These are phyloP conservation scores for Eurotiales sp. DNA, from an alignment of 2,329 filamentous ascomycete species.

Conservation along the genomic window DNA sequence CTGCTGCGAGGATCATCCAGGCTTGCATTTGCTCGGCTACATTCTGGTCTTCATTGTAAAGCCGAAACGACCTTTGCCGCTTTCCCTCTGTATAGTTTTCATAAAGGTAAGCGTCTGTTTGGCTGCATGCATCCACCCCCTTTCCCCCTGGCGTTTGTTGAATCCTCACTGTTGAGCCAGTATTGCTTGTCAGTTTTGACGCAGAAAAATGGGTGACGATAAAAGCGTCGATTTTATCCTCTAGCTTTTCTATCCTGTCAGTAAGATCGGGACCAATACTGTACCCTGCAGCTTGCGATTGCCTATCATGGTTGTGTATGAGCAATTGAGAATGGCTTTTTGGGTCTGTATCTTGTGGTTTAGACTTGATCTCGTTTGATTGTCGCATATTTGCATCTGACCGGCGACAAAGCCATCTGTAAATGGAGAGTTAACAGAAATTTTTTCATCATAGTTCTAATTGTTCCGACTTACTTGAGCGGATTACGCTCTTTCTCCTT, in stretches of 20 bases:
- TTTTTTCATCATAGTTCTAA: background rate
- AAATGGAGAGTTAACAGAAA: background rate
- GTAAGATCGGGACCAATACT: background rate
- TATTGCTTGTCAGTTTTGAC: background rate
- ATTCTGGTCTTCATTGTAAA: background rate
- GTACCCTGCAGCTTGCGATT: too few relatives aligned
- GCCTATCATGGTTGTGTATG: too few relatives aligned
- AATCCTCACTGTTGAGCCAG: background rate
- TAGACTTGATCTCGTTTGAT: background rate
- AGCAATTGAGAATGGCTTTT: too few relatives aligned
- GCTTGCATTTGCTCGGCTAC: background rate
- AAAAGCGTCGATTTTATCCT: constrained; percentile 5
- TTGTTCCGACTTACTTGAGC: background rate
- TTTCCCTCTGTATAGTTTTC: background rate
- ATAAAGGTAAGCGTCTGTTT: background rate
- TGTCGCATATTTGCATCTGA: constrained; percentile 4
- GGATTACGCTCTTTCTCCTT: constrained; percentile 6
- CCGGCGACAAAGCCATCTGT: constrained; percentile 10
- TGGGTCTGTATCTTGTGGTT: background rate
- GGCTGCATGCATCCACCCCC: background rate
- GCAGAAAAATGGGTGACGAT: background rate
- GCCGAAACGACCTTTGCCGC: background rate
- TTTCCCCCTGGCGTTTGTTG: background rate
- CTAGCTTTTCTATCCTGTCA: constrained; percentile 6
- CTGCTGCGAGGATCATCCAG: background rate